Evolutionary conservation across 1,139 yeast genomes (phyloP), one percentile per base, ranked within the genome.

Genomic region (Scheffersomyces cryptocercus): DNA sequence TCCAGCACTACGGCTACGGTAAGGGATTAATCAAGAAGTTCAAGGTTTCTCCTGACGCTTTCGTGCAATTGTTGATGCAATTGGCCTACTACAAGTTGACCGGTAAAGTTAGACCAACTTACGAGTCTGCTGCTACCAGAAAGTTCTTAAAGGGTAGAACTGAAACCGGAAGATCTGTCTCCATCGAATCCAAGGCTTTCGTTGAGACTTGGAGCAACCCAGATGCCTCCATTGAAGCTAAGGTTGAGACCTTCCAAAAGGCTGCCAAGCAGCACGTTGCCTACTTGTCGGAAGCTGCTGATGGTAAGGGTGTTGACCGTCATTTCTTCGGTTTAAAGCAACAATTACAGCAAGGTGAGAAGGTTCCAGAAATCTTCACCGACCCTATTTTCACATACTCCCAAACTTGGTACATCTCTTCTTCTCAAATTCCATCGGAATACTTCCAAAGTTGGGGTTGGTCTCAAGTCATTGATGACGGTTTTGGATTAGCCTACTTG

Each of bases 81-180:
- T 71, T 86, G 54, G 88, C 90, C 13, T 80, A 84, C 61, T 91
- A 75, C 75, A 90, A 90, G 68, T 75, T 84, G 68, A 79, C 89
- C 40, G 96, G 96, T 28, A 82, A 79, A 45, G 75, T 83, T 48
- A 79, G 95, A 63, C 97, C 97, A 51, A 93, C 98, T 24, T 93
- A 93, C 65, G 99, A 93, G 67, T 86, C 96, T 39, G 97, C 97
- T 6, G 90, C 98, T 26, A 91, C 98, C 4, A 82, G 98, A 67
- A 84, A 83, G 62, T 91, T 78, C 69, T 86, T 84, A 61, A 84
- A 81, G 57, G 99, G 99, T 45, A 82, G 99, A 67, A 93, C 98
- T n/a, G 99, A 93, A 68, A 87, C 97, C 34, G 91, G 96, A 50
- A 81, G 99, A 62, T 70, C 90, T 7, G 97, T 89, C 20, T 84